phyloP scores from a whole-genome alignment of 495 filamentous ascomycete species.

The Immersiella caudata region DNA sequence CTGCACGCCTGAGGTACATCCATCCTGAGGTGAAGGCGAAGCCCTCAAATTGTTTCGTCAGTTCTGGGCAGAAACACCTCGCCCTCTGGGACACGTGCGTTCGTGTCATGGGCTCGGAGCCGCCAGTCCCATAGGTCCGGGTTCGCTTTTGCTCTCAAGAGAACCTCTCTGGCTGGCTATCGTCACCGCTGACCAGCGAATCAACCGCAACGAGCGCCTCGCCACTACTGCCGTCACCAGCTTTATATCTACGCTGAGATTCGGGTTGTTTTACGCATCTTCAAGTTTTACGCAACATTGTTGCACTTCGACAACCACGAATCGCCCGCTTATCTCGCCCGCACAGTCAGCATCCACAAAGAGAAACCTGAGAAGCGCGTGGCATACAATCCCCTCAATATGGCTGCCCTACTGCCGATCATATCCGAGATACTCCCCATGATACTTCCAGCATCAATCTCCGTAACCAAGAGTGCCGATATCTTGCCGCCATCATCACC shows the following conservation, averaged over 20 bases:
- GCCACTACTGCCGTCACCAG: background rate
- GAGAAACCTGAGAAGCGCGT: too few species aligned
- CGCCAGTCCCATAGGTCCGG: too few species aligned
- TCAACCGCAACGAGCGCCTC: background rate
- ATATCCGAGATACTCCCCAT: conserved; percentile 55
- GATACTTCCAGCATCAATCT: conserved; percentile 49
- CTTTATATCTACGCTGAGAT: background rate
- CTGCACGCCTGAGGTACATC: too few species aligned
- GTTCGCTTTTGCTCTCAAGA: background rate
- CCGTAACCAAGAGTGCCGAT: conserved; percentile 47
- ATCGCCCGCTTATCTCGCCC: background rate
- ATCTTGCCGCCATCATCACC: conserved; percentile 37
- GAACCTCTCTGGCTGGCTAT: too few species aligned
- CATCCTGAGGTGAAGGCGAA: too few species aligned
- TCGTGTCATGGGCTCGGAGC: too few species aligned
- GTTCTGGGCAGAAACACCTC: too few species aligned
- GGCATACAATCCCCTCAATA: conserved; percentile 24
- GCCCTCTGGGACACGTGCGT: too few species aligned
- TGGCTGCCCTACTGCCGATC: conserved; percentile 53
- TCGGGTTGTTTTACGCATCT: too few species aligned
- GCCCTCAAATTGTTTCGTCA: too few species aligned
- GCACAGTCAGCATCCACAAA: background rate
- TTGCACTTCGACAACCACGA: background rate
- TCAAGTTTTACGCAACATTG: background rate
- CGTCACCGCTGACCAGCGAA: background rate